phyloP scores from a whole-genome alignment of 2,329 filamentous ascomycete species.

The Xylariaceae sp. region DNA sequence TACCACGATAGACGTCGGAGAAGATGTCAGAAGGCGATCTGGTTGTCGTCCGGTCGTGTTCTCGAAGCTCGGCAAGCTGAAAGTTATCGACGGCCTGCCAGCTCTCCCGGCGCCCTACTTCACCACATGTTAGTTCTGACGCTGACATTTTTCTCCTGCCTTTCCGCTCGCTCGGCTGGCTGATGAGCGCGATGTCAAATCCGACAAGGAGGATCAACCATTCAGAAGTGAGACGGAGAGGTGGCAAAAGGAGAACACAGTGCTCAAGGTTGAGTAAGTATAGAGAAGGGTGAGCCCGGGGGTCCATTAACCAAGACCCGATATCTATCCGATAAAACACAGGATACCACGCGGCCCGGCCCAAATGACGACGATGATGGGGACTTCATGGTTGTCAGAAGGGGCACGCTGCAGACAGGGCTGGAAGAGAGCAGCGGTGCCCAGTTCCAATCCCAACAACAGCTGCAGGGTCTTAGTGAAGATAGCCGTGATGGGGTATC shows the following conservation, averaged over 20 bases:
- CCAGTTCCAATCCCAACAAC: conserved; percentile 1
- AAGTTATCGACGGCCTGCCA: conserved; percentile 49
- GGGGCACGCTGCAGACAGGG: conserved; percentile 5
- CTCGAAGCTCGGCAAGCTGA: conserved; percentile 42
- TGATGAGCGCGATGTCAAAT: conserved; percentile 2
- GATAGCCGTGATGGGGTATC: conserved; percentile 5
- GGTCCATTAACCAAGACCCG: conserved; percentile 7
- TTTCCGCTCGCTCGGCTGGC: conserved; percentile 5
- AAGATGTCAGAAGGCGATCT: conserved; percentile 55
- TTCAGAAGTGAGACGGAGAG: background rate
- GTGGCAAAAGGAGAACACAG: background rate
- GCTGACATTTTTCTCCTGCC: conserved; percentile 31
- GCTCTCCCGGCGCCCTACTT: conserved; percentile 36
- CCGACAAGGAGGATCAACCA: background rate
- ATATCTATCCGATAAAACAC: conserved; percentile 9
- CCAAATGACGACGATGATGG: conserved; percentile 7
- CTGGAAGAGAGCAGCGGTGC: background rate
- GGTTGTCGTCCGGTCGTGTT: conserved; percentile 44
- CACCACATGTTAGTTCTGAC: conserved; percentile 38
- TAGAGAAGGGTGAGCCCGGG: conserved; percentile 11
- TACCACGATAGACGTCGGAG: conserved; percentile 58
- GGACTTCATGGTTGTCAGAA: conserved; percentile 1
- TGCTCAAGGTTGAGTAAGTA: conserved; percentile 6
- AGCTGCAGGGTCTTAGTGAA: conserved; percentile 8
- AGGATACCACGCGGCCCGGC: conserved; percentile 1